Conservation (phyloP, 2,329 filamentous ascomycete genomes). For the Mollisiaceae sp. region DNA sequence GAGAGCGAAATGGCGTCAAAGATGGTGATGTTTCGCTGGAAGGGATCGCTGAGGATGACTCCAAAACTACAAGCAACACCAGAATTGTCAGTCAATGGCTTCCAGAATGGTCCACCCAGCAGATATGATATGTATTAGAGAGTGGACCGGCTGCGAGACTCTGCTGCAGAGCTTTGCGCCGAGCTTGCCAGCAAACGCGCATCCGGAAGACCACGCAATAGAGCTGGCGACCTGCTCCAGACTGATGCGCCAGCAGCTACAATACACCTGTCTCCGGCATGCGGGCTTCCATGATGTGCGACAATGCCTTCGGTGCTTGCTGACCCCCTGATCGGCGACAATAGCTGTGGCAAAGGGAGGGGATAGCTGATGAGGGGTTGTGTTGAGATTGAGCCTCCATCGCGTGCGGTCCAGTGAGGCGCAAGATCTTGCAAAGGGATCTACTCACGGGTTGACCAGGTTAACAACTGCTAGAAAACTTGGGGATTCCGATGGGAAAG, state of each 20-base stretch:
- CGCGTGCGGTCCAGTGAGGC: constrained; percentile 32
- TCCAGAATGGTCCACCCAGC: constrained; percentile 2
- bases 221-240: constrained; percentile 28
- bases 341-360: constrained; percentile 17
- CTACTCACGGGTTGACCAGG: constrained; percentile 41
- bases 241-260: constrained; percentile 39
- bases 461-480: constrained; percentile 38
- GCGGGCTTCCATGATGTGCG: constrained; percentile 33
- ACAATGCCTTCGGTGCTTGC: constrained; percentile 22
- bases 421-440: constrained; percentile 37
- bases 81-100: constrained; percentile 36
- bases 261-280: constrained; percentile 24
- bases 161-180: constrained; percentile 34
- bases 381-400: constrained; percentile 35
- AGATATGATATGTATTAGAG: constrained; percentile 20
- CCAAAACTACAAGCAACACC: constrained; percentile 38
- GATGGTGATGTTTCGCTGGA: constrained; percentile 39
- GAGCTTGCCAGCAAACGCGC: constrained; percentile 38
- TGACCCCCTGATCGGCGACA: constrained; percentile 13
- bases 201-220: constrained; percentile 26
- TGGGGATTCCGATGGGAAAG: constrained; percentile 36
- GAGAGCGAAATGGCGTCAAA: constrained; percentile 35
- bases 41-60: constrained; percentile 38
- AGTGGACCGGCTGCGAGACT: constrained; percentile 18
- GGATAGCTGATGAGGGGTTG: constrained; percentile 32